Percentiles rank a stretch among this genome's conserved stretches.
Evolutionary conservation across 140 eudicot genomes (phyloP).

Genomic region (Bidens hawaiensis): DNA sequence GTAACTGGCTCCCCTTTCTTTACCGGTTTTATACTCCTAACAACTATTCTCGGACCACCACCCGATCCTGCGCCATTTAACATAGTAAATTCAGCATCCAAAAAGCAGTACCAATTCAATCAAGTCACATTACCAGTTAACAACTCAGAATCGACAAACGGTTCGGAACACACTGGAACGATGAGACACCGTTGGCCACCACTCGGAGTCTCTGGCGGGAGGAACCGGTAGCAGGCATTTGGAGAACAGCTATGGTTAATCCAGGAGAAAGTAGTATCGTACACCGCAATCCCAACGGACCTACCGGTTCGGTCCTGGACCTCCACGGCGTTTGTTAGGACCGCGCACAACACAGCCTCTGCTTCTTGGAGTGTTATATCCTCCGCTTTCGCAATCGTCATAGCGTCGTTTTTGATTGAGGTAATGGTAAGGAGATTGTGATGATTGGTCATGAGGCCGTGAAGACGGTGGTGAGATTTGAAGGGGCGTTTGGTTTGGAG

Average conservation of each 20-base stretch:
- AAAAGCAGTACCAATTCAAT: not conserved
- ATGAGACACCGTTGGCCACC: too few relatives aligned
- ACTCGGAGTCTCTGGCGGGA: not conserved
- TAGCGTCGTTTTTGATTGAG: conserved; percentile 42
- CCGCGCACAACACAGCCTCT: conserved; percentile 50
- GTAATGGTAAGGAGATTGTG: conserved; percentile 15
- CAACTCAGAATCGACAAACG: not conserved
- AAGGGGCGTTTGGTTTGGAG: conserved; percentile 19
- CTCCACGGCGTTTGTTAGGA: conserved; percentile 71
- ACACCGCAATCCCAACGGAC: conserved; percentile 64
- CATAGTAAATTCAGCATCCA: too few relatives aligned
- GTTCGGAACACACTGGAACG: conserved; percentile 19
- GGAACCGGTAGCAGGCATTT: conserved; percentile 54
- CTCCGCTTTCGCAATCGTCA: conserved; percentile 45
- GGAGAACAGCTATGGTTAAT: conserved; percentile 84
- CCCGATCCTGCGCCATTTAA: conserved; percentile 18
- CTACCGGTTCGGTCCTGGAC: conserved; percentile 42
- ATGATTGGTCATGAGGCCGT: conserved; percentile 48
- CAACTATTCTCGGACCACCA: conserved; percentile 55
- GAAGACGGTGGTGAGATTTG: conserved; percentile 21
- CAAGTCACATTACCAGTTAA: not conserved
- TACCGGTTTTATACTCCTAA: conserved; percentile 50
- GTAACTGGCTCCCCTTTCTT: conserved; percentile 57
- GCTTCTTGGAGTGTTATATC: too few relatives aligned
- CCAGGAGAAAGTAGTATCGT: conserved; percentile 54